Base-by-base conservation (phyloP, 768 basidiomycete species). In the Leccinum olivaceopallidum region DNA sequence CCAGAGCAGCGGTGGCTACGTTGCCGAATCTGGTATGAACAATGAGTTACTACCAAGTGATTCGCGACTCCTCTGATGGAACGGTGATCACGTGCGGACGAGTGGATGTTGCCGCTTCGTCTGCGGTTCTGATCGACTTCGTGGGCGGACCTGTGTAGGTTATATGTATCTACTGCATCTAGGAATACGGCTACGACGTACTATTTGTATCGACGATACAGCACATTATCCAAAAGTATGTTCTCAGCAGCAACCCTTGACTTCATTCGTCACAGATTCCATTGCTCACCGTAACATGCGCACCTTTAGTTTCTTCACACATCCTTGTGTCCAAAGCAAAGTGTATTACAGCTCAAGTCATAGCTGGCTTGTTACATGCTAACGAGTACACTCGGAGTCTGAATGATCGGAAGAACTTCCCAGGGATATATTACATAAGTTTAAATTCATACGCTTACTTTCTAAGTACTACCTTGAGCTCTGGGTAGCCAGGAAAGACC, bases 21-120 rank as follows among this genome's bases (percentile, higher is more conserved):
- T 44, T 44, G 42, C 42, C 42, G 42, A 44, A 44, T 44, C 18
- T 44, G n/a, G 42, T n/a, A n/a, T n/a, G 9, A 10, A 10, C n/a
- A 44, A n/a, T 44, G n/a, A 44, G 34, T 34, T 13, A 34, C 34
- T 13, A 34, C 34, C 12, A 69, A 26, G 26, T 13, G 28, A 4
- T 47, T 18, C 3, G 16, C 18, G 18, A 12, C 14, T 51, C 60
- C 32, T 34, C 34, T 58, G 47, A 57, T 52, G n/a, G 3, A 42
- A 26, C 26, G 26, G 72, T 63, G 20, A 66, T 80, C 26, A 58
- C 28, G 24, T 75, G 73, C 24, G 75, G 75, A 13, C 63, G 66
- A 49, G 65, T 80, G 44, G 64, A 66, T 0, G 72, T 80, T 9
- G 68, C 69, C 5, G 79, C 76, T 14, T 80, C 79, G 16, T 72